Conservation (phyloP, 352 stramenopile genomes). For the Hyaloperonospora brassicae region DNA sequence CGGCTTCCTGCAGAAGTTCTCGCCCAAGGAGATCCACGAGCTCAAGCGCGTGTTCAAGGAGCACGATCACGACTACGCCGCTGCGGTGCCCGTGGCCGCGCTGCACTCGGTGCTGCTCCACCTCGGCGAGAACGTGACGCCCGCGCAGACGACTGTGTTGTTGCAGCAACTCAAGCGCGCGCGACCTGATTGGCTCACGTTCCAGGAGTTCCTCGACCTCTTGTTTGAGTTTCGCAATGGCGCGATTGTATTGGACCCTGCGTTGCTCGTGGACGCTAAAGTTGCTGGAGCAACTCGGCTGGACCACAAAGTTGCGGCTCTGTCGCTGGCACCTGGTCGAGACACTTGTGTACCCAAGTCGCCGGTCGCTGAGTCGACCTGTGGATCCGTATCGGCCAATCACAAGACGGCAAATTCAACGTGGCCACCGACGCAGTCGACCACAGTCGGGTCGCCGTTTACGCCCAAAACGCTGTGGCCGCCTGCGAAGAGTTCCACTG, state of each 20-base stretch:
- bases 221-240: conserved; percentile 67
- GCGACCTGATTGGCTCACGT: conserved; percentile 45
- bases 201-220: conserved; percentile 78
- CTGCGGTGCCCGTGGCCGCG: conserved; percentile 40
- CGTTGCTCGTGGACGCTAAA: conserved; percentile 24
- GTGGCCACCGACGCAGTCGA: conserved; percentile 1
- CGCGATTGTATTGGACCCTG: conserved; percentile 45
- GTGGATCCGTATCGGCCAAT: conserved; percentile 15
- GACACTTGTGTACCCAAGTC: conserved; percentile 7
- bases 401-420: conserved; percentile 9
- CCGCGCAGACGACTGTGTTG: conserved; percentile 48
- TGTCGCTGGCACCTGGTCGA: not conserved
- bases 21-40: conserved; percentile 82
- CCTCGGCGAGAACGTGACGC: conserved; percentile 73
- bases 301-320: not conserved
- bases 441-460: conserved; percentile 25
- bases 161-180: conserved; percentile 54
- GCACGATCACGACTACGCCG: conserved; percentile 66
- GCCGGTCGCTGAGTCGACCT: conserved; percentile 7
- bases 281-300: too few relatives aligned
- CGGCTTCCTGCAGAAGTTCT: conserved; percentile 80
- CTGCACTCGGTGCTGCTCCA: conserved; percentile 60
- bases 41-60: conserved; percentile 82
- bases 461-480: conserved; percentile 53
- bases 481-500: conserved; percentile 9